These are phyloP conservation scores for Mortierella sp. DNA, from an alignment of 371 early-diverging fungal species.

Conservation along the genomic window DNA sequence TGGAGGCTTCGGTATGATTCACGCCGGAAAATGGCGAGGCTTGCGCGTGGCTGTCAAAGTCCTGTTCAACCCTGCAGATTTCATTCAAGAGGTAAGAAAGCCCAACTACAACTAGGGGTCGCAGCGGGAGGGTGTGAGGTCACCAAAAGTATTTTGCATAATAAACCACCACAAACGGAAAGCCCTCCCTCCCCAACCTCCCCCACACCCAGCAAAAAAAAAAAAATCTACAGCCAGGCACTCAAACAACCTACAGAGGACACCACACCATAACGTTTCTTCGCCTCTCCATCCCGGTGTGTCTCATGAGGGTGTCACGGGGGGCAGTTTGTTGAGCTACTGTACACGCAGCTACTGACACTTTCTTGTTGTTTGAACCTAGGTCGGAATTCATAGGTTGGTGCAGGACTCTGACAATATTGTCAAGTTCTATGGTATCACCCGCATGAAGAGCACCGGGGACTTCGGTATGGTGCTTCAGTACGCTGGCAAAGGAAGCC, in stretches of 20 bases:
- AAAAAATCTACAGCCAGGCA: too few species aligned
- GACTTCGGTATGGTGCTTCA: constrained; percentile 53
- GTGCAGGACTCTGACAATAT: constrained; percentile 51
- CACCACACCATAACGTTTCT: too few species aligned
- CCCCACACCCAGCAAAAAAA: too few species aligned
- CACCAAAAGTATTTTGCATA: neutral
- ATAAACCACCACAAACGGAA: neutral
- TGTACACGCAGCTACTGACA: too few species aligned
- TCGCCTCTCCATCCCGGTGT: too few species aligned
- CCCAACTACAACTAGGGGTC: too few species aligned
- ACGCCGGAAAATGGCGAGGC: constrained; percentile 41
- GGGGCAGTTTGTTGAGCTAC: too few species aligned
- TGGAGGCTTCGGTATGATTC: constrained; percentile 51
- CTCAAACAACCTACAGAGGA: too few species aligned
- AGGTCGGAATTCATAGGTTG: constrained; percentile 43
- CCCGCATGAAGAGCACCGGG: constrained; percentile 28
- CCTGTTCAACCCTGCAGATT: constrained; percentile 41
- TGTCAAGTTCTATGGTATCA: constrained; percentile 50
- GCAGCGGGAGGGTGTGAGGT: too few species aligned
- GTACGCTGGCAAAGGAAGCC: constrained; percentile 42
- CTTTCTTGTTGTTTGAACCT: too few species aligned
- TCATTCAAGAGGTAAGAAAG: constrained; percentile 47
- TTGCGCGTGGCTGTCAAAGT: constrained; percentile 51
- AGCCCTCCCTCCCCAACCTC: too few species aligned
- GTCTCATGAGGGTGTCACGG: too few species aligned